These are phyloP conservation scores for Sphagnum fallax DNA, from an alignment of 228 moss, liverwort and hornwort genomes.

Conservation along the genomic window DNA sequence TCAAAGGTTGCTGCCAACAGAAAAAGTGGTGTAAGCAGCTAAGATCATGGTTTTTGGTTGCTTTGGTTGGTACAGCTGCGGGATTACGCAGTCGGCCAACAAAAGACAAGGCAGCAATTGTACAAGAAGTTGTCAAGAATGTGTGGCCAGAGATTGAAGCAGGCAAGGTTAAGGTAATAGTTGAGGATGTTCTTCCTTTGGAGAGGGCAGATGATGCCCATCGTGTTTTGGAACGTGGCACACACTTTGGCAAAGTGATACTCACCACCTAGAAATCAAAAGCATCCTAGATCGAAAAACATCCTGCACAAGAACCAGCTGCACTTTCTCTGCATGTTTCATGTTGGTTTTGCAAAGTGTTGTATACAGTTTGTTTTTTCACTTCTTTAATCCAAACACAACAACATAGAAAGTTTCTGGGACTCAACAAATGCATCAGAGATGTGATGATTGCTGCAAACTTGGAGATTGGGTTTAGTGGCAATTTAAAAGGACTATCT, in stretches of 20 bases:
- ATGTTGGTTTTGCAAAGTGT: too few species aligned
- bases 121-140: conserved; percentile 27
- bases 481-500: too few species aligned
- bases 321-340: too few species aligned
- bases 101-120: conserved; percentile 28
- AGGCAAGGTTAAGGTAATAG: conserved; percentile 21
- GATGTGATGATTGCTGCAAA: too few species aligned
- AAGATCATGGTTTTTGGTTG: not conserved
- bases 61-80: conserved; percentile 4
- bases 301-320: too few species aligned
- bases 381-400: too few species aligned
- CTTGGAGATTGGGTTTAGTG: too few species aligned
- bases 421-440: too few species aligned
- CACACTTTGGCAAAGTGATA: not conserved
- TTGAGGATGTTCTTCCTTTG: conserved; percentile 1
- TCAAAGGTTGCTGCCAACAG: not conserved
- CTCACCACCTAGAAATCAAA: not conserved
- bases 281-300: too few species aligned
- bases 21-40: not conserved
- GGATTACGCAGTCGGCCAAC: conserved; percentile 16
- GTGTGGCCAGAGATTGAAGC: conserved; percentile 34
- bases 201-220: not conserved
- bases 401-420: too few species aligned
- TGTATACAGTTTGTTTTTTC: too few species aligned
- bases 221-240: not conserved